These are phyloP conservation scores for Yarrowia hollandica DNA, from an alignment of 805 yeast species.

Conservation along the genomic window DNA sequence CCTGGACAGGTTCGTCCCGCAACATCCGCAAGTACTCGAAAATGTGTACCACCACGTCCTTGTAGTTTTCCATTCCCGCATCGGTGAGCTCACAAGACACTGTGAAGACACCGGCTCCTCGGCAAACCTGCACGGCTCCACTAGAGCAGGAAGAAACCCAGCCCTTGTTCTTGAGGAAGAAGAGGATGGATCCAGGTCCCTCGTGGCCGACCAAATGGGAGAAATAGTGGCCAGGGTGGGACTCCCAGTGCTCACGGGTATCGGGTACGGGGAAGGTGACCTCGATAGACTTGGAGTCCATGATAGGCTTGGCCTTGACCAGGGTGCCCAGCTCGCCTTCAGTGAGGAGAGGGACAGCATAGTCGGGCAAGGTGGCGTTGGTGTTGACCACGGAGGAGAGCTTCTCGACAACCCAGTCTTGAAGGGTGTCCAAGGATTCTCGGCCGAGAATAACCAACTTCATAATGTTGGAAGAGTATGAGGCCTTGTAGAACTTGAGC, in stretches of 20 bases:
- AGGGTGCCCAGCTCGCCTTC: constrained; percentile 52
- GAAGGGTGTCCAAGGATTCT: constrained; percentile 70
- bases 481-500: constrained; percentile 66
- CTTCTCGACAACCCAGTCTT: constrained; percentile 65
- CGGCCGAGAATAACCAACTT: constrained; percentile 80
- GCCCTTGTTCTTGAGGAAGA: constrained; percentile 64
- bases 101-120: constrained; percentile 67
- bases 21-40: constrained; percentile 77
- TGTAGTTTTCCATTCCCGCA: constrained; percentile 60
- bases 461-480: constrained; percentile 88
- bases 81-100: constrained; percentile 75
- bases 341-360: constrained; percentile 51
- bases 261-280: constrained; percentile 76
- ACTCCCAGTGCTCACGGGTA: constrained; percentile 62
- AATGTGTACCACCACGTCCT: constrained; percentile 55
- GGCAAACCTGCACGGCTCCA: constrained; percentile 57
- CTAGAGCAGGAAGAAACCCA: constrained; percentile 81
- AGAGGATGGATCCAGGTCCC: constrained; percentile 78
- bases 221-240: constrained; percentile 67
- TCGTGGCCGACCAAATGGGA: constrained; percentile 92
- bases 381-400: constrained; percentile 65
- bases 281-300: constrained; percentile 69
- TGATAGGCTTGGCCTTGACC: constrained; percentile 74
- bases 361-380: constrained; percentile 44
- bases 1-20: constrained; percentile 57